Percentiles rank a stretch among this genome's conserved stretches.
Evolutionary conservation across 139 green algal species (phyloP).

Genomic region (Coelastrella sp.): DNA sequence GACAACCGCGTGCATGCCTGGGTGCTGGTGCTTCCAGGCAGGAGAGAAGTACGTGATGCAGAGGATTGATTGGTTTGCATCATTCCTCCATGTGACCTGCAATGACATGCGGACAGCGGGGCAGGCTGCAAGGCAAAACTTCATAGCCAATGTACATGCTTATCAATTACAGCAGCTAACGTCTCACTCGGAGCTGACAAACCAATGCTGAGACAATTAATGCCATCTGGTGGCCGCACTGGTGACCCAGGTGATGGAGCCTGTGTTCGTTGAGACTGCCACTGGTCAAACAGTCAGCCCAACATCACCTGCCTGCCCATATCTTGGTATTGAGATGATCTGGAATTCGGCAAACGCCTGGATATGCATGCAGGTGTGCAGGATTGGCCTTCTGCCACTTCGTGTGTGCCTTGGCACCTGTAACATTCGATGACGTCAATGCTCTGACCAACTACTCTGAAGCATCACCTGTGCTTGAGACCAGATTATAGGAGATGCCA

Average conservation of each 20-base stretch:
- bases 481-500: too few relatives aligned
- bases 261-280: conserved; percentile 81
- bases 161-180: too few relatives aligned
- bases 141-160: too few relatives aligned
- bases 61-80: too few relatives aligned
- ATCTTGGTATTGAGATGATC: conserved; percentile 80
- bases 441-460: too few relatives aligned
- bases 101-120: not conserved
- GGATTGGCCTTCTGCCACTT: not conserved
- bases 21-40: conserved; percentile 82
- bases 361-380: conserved; percentile 73
- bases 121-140: too few relatives aligned
- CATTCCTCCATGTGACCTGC: not conserved
- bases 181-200: too few relatives aligned
- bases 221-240: not conserved
- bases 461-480: too few relatives aligned
- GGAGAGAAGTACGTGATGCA: conserved; percentile 61
- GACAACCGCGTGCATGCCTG: conserved; percentile 78
- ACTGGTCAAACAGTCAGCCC: conserved; percentile 57
- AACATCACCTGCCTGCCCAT: conserved; percentile 62
- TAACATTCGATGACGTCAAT: too few relatives aligned
- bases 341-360: conserved; percentile 82
- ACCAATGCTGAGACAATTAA: not conserved
- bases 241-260: conserved; percentile 10
- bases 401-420: too few relatives aligned